Evolutionary conservation across 768 basidiomycete species (phyloP).

Genomic region (Pleurotus tuber-regium): DNA sequence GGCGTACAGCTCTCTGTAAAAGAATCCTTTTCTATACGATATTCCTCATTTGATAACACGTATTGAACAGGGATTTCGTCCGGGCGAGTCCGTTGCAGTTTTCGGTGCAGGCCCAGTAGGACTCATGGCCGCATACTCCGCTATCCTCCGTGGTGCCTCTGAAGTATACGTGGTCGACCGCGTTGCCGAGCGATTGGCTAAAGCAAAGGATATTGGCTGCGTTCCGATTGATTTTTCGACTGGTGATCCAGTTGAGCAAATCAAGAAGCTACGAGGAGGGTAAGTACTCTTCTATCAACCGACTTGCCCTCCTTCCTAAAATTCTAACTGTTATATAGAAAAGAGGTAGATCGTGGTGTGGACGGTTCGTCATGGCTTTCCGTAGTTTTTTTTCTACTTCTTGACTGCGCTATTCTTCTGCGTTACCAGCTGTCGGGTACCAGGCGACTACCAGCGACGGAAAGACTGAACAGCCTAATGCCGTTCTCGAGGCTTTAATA

Average conservation of each 20-base stretch:
- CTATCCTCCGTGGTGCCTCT: slow-evolving; percentile 47
- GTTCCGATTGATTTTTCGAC: slow-evolving; percentile 46
- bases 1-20: slow-evolving; percentile 49
- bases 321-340: slow-evolving; percentile 20
- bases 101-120: slow-evolving; percentile 56
- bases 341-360: slow-evolving; percentile 50
- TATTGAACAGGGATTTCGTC: slow-evolving; percentile 37
- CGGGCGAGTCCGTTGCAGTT: slow-evolving; percentile 51
- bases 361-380: slow-evolving; percentile 38
- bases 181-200: slow-evolving; percentile 49
- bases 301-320: background rate
- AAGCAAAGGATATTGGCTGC: slow-evolving; percentile 52
- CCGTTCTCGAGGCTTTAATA: slow-evolving; percentile 48
- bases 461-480: slow-evolving; percentile 56
- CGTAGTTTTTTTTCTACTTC: background rate
- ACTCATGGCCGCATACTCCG: slow-evolving; percentile 59
- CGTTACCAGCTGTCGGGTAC: slow-evolving; percentile 45
- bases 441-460: slow-evolving; percentile 52
- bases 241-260: slow-evolving; percentile 48
- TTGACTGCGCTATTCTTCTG: slow-evolving; percentile 4
- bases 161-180: slow-evolving; percentile 56
- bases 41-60: background rate
- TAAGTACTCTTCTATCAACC: slow-evolving; percentile 18
- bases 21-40: too few relatives aligned
- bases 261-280: slow-evolving; percentile 42